phyloP scores from a whole-genome alignment of 371 early-diverging fungal species.

The Paramicrosporidium saccamoebae region DNA sequence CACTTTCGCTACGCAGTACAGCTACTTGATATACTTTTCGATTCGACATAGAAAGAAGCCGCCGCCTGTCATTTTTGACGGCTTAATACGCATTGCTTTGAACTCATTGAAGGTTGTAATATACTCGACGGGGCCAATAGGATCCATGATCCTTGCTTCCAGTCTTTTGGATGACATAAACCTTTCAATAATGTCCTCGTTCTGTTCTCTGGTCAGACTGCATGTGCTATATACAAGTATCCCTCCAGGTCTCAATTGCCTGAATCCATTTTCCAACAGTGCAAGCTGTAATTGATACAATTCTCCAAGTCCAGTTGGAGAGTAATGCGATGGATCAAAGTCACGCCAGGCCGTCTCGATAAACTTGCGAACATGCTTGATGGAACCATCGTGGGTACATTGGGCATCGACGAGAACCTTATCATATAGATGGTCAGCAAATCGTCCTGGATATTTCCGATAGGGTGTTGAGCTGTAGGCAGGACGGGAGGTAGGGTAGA shows the following conservation, averaged over 20 bases:
- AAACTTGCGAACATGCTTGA: slow-evolving; percentile 40
- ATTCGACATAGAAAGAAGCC: no score
- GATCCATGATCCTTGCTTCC: no score
- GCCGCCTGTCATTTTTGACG: no score
- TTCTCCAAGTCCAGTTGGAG: not conserved
- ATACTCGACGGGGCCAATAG: no score
- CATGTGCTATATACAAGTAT: slow-evolving; percentile 60
- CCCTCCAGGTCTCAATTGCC: slow-evolving; percentile 22
- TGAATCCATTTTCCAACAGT: slow-evolving; percentile 30
- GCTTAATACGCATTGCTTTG: no score
- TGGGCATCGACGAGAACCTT: slow-evolving; percentile 80
- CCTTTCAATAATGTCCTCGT: slow-evolving; percentile 40
- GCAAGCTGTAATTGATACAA: slow-evolving; percentile 10
- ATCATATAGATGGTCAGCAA: slow-evolving; percentile 45
- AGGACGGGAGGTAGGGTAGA: no score
- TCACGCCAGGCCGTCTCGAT: not conserved
- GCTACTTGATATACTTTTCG: no score
- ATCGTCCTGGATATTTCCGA: no score
- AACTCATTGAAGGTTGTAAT: no score
- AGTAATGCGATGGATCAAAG: not conserved
- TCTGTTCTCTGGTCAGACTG: slow-evolving; percentile 31
- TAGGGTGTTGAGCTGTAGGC: slow-evolving; percentile 7
- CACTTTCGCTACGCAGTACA: no score
- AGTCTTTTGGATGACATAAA: no score
- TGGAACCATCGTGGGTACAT: slow-evolving; percentile 82